Evolutionary conservation across 2,329 filamentous ascomycete species (phyloP).

Genomic region (Clarireedia paspali): DNA sequence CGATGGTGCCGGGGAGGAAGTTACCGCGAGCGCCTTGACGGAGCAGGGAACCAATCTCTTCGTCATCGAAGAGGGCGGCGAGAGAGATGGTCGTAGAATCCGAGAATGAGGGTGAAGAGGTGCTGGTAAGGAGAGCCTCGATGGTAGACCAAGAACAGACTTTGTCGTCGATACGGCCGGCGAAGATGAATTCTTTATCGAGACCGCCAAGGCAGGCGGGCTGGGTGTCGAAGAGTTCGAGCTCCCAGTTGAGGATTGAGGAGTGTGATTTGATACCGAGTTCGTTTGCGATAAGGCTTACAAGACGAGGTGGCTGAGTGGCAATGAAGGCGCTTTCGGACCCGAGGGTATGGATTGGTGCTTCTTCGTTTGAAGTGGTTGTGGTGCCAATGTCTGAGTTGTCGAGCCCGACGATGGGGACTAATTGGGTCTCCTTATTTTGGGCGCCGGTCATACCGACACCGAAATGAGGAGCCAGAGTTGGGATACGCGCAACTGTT

Average conservation of each 20-base stretch:
- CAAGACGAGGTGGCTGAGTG: slow-evolving; percentile 78
- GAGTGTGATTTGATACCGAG: slow-evolving; percentile 66
- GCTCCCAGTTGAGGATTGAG: slow-evolving; percentile 88
- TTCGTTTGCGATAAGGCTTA: slow-evolving; percentile 72
- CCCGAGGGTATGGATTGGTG: slow-evolving; percentile 24
- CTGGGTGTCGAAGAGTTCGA: slow-evolving; percentile 89
- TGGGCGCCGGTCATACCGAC: slow-evolving; percentile 57
- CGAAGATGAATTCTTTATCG: slow-evolving; percentile 90
- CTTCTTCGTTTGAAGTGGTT: slow-evolving; percentile 16
- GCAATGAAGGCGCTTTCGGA: slow-evolving; percentile 55
- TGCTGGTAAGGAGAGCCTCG: slow-evolving; percentile 68
- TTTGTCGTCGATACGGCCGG: slow-evolving; percentile 93
- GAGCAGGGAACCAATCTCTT: slow-evolving; percentile 88
- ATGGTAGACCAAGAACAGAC: slow-evolving; percentile 91
- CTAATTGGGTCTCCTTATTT: slow-evolving; percentile 89
- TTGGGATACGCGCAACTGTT: slow-evolving; percentile 75
- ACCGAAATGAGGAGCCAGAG: slow-evolving; percentile 90
- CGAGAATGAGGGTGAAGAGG: slow-evolving; percentile 42
- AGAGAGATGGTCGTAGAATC: slow-evolving; percentile 65
- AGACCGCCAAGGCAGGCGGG: slow-evolving; percentile 77
- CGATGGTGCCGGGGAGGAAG: slow-evolving; percentile 74
- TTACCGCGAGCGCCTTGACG: slow-evolving; percentile 87
- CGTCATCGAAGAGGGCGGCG: slow-evolving; percentile 91
- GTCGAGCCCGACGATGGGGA: slow-evolving; percentile 87
- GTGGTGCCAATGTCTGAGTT: slow-evolving; percentile 46